Evolutionary conservation across 441 rosid genomes (phyloP).

Genomic region (Erysimum pusillum): DNA sequence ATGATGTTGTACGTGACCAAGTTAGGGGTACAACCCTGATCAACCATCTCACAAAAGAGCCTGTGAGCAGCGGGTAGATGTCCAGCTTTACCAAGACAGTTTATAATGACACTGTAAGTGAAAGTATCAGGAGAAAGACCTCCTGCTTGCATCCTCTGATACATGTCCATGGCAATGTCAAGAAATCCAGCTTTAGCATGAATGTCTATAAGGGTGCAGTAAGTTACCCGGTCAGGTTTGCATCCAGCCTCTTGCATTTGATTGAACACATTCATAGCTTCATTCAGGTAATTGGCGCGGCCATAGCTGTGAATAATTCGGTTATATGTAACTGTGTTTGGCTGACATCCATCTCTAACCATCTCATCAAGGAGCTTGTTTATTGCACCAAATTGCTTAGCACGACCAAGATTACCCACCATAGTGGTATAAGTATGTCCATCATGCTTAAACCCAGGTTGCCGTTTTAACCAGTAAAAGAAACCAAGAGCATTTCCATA

Average conservation of each 20-base stretch:
- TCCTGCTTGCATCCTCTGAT: conserved; percentile 79
- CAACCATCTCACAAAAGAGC: conserved; percentile 87
- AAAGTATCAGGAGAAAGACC: conserved; percentile 96
- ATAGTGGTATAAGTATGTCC: conserved; percentile 95
- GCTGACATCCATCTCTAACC: conserved; percentile 86
- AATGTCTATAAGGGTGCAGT: conserved; percentile 91
- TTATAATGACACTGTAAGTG: conserved; percentile 92
- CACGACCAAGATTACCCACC: conserved; percentile 94
- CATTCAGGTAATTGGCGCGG: conserved; percentile 85
- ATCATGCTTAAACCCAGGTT: conserved; percentile 84
- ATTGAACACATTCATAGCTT: conserved; percentile 75
- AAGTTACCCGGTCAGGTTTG: conserved; percentile 94
- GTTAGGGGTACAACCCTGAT: conserved; percentile 90
- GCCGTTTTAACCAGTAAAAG: conserved; percentile 84
- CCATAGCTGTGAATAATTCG: conserved; percentile 94
- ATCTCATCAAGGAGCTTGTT: conserved; percentile 83
- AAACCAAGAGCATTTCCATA: conserved; percentile 82
- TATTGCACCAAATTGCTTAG: conserved; percentile 75
- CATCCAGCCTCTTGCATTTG: conserved; percentile 81
- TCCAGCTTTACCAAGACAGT: conserved; percentile 98
- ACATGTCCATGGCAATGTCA: conserved; percentile 88
- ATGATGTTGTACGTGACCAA: conserved; percentile 88
- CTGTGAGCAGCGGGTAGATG: conserved; percentile 80
- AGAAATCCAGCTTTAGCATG: conserved; percentile 97
- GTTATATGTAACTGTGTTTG: conserved; percentile 90